A percentile compares a stretch with the other conserved stretches of the same genome.
Conservation (phyloP, 495 filamentous ascomycete genomes). For the Penicillium pancosmium region DNA sequence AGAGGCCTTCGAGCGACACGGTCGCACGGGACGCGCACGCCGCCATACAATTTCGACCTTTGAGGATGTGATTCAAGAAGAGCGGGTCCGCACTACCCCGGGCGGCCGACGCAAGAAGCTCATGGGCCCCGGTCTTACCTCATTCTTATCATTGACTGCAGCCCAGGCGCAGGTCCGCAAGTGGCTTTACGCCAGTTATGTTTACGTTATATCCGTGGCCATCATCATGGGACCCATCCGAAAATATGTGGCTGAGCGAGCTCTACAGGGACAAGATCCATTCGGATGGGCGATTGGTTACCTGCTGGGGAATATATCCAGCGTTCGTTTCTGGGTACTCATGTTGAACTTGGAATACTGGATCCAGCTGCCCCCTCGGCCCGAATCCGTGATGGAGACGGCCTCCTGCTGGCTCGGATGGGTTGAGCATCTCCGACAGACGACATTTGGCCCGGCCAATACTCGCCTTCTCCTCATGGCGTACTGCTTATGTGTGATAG, state of each 20-base stretch:
- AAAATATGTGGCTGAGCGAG: constrained; percentile 63
- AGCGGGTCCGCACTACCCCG: constrained; percentile 55
- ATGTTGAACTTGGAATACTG: constrained; percentile 69
- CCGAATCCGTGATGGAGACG: constrained; percentile 29
- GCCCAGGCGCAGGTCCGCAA: constrained; percentile 74
- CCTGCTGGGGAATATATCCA: constrained; percentile 75
- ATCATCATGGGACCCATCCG: constrained; percentile 75
- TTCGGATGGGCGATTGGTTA: constrained; percentile 93
- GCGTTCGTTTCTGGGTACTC: constrained; percentile 67
- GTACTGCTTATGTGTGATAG: constrained; percentile 72
- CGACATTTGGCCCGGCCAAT: constrained; percentile 71
- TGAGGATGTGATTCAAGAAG: constrained; percentile 35
- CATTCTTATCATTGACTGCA: constrained; percentile 79
- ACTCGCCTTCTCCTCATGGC: constrained; percentile 74
- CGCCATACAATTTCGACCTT: constrained; percentile 57
- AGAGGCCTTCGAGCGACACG: constrained; percentile 24
- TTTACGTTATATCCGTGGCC: constrained; percentile 65
- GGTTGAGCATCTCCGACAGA: constrained; percentile 59
- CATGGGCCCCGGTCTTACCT: constrained; percentile 65
- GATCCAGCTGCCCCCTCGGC: constrained; percentile 70
- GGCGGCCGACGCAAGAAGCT: constrained; percentile 68
- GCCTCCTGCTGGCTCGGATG: constrained; percentile 53
- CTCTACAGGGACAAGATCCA: constrained; percentile 74
- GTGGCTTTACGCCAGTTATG: constrained; percentile 79
- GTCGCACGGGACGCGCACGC: constrained; percentile 34